phyloP scores from a whole-genome alignment of 2,329 filamentous ascomycete genomes.

The Plenodomus biglobosus region DNA sequence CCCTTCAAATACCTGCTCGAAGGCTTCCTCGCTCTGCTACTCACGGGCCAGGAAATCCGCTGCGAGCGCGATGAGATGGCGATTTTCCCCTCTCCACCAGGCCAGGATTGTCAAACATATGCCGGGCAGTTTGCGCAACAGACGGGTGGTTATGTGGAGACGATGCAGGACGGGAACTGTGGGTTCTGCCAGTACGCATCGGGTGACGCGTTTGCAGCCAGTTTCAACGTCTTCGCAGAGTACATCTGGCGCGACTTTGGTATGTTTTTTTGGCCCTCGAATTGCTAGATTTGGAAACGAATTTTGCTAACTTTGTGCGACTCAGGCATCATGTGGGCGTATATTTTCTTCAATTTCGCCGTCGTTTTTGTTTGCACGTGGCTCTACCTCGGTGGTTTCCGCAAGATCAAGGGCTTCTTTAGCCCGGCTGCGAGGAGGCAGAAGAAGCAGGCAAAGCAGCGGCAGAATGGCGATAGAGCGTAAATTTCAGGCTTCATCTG shows the following conservation, averaged over 20 bases:
- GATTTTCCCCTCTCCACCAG: constrained; percentile 60
- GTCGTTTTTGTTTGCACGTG: constrained; percentile 57
- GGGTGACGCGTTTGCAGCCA: constrained; percentile 60
- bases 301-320: constrained; percentile 8
- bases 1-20: constrained; percentile 70
- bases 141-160: constrained; percentile 63
- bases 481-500: constrained; percentile 5
- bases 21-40: constrained; percentile 59
- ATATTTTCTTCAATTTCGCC: constrained; percentile 65
- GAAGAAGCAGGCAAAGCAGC: constrained; percentile 34
- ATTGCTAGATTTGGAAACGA: not conserved
- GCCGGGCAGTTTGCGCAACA: constrained; percentile 55
- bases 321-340: constrained; percentile 48
- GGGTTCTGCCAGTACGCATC: constrained; percentile 64
- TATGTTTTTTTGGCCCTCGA: constrained; percentile 50
- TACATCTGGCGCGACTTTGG: constrained; percentile 69
- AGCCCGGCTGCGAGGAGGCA: constrained; percentile 39
- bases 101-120: constrained; percentile 63
- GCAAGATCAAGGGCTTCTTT: constrained; percentile 40
- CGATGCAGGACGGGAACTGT: constrained; percentile 59
- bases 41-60: constrained; percentile 57
- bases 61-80: constrained; percentile 62
- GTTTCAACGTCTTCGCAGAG: constrained; percentile 62
- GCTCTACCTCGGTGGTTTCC: constrained; percentile 54
- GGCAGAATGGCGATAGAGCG: constrained; percentile 26